These are phyloP conservation scores for Coemansia sp. DNA, from an alignment of 192 early-diverging fungal species.

Conservation along the genomic window DNA sequence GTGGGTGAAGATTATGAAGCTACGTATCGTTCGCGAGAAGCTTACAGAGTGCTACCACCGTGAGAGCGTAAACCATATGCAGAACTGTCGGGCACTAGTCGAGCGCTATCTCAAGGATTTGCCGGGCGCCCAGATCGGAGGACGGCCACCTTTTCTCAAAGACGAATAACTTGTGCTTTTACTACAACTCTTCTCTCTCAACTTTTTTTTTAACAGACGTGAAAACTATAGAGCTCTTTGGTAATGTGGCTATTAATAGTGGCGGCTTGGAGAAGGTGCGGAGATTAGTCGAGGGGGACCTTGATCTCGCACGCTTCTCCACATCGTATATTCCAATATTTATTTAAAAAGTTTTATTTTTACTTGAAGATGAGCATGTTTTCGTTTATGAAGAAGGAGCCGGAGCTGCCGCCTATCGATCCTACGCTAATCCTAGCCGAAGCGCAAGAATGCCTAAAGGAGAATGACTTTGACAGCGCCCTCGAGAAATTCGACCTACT, in stretches of 20 bases:
- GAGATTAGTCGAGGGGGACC: background rate
- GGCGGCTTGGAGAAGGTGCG: background rate
- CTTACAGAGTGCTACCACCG: constrained; percentile 88
- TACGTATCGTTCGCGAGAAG: constrained; percentile 80
- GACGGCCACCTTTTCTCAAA: constrained; percentile 40
- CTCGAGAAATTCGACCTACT: constrained; percentile 52
- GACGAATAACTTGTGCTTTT: background rate
- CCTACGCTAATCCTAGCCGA: constrained; percentile 44
- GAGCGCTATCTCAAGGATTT: constrained; percentile 75
- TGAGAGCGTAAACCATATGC: constrained; percentile 92
- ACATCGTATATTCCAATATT: background rate
- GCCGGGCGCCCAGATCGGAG: constrained; percentile 45
- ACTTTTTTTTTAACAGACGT: background rate
- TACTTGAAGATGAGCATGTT: constrained; percentile 11
- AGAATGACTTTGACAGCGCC: constrained; percentile 46
- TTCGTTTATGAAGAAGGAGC: constrained; percentile 44
- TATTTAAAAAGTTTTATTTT: background rate
- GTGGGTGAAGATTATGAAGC: constrained; percentile 91
- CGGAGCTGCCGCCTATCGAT: constrained; percentile 36
- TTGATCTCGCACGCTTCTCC: background rate
- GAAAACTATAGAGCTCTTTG: background rate
- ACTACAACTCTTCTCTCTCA: background rate
- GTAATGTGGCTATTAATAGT: background rate
- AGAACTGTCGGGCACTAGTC: constrained; percentile 85
- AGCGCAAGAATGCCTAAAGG: constrained; percentile 49